phyloP scores from a whole-genome alignment of 331 rosid species.

The Quercus phellos region DNA sequence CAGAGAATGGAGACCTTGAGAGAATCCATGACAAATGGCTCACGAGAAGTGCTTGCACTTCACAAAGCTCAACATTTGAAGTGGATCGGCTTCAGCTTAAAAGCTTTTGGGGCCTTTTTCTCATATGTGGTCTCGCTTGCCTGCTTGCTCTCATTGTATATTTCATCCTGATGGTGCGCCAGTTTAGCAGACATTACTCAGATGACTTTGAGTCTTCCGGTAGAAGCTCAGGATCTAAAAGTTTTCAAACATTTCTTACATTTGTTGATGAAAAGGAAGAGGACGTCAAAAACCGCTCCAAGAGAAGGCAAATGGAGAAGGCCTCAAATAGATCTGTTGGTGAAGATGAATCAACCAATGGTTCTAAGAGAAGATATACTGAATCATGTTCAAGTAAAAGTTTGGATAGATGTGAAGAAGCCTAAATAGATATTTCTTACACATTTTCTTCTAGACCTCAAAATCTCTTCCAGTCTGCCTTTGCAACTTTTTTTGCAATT shows the following conservation, averaged over 20 bases:
- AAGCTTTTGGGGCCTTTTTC: slow-evolving; percentile 78
- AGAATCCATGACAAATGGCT: slow-evolving; percentile 95
- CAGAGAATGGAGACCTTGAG: slow-evolving; percentile 70
- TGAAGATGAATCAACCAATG: slow-evolving; percentile 31
- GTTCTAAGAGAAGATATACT: slow-evolving; percentile 29
- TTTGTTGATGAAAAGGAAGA: slow-evolving; percentile 73
- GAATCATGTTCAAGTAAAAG: slow-evolving; percentile 20
- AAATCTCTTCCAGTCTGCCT: not conserved
- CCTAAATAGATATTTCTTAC: slow-evolving; percentile 6
- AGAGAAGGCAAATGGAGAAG: slow-evolving; percentile 57
- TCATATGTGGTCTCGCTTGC: slow-evolving; percentile 55
- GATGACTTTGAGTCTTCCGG: slow-evolving; percentile 19
- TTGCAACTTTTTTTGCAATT: too few relatives aligned
- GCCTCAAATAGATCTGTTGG: slow-evolving; percentile 35
- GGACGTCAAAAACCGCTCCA: slow-evolving; percentile 42
- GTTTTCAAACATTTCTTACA: slow-evolving; percentile 59
- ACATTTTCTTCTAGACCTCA: not conserved
- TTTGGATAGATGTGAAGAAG: slow-evolving; percentile 9
- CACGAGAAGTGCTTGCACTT: slow-evolving; percentile 46
- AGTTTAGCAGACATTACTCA: slow-evolving; percentile 41
- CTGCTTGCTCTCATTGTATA: slow-evolving; percentile 46
- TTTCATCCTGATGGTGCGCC: slow-evolving; percentile 32
- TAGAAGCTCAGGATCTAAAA: slow-evolving; percentile 20
- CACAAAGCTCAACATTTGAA: slow-evolving; percentile 53
- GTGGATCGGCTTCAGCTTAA: slow-evolving; percentile 58